A percentile compares a stretch with the other conserved stretches of the same genome.
phyloP scores from a whole-genome alignment of 192 early-diverging fungal species.

The Phlyctochytrium planicorne region DNA sequence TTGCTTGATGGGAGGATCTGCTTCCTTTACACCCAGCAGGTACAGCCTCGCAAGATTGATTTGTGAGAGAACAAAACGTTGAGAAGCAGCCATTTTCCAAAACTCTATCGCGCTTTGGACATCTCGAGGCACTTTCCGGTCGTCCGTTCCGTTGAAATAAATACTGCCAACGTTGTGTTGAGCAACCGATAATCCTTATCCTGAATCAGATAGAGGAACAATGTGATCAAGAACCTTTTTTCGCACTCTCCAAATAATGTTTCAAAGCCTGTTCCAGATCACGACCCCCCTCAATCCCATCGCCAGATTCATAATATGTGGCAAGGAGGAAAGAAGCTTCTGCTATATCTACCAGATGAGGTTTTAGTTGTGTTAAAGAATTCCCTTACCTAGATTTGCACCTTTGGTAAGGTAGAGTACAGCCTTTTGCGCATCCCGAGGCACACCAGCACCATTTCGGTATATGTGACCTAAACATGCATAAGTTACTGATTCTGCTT shows the following conservation, averaged over 20 bases:
- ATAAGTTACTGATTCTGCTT: background rate
- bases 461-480: conserved; percentile 25
- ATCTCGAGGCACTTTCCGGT: conserved; percentile 11
- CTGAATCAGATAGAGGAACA: background rate
- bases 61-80: conserved; percentile 30
- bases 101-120: conserved; percentile 34
- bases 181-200: conserved; percentile 35
- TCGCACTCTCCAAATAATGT: conserved; percentile 28
- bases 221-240: conserved; percentile 26
- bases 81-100: conserved; percentile 43
- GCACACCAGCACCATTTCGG: conserved; percentile 19
- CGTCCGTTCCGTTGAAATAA: conserved; percentile 19
- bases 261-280: conserved; percentile 26
- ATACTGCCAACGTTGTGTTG: conserved; percentile 41
- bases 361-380: background rate
- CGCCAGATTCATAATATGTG: conserved; percentile 27
- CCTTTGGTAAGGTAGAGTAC: conserved; percentile 29
- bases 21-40: background rate
- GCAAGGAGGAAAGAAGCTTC: conserved; percentile 40
- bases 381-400: conserved; percentile 17
- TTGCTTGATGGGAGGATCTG: too few species aligned
- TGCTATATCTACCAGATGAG: conserved; percentile 6
- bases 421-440: conserved; percentile 24
- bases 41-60: conserved; percentile 43
- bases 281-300: conserved; percentile 7